Evolutionary conservation across 139 green algal species (phyloP), one percentile per base, ranked within the genome.

Genomic region (Haematococcus sp.): DNA sequence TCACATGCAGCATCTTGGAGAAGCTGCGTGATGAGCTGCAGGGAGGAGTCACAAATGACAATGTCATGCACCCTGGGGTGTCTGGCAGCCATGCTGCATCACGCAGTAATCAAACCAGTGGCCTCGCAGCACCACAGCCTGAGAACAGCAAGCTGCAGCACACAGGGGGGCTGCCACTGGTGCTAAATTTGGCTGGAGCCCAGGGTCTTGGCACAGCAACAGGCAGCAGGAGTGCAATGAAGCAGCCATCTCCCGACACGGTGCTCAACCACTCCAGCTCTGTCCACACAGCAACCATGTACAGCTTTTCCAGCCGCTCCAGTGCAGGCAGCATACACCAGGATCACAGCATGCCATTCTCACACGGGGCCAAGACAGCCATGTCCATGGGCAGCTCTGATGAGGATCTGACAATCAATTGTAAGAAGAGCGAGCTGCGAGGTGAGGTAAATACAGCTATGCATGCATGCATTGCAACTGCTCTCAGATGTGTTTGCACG

Each of bases 1-100:
- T n/a, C n/a, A n/a, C n/a, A n/a, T 73, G 63, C 82, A 89, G 80
- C 40, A 20, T 87, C 61, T 73, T 89, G 76, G 76, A 89, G 70
- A 68, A 73, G 17, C 77, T 81, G n/a, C 60, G 75, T 40, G 20
- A 16, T 0, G 82, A 87, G 31, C 70, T 90, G 61, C 78, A 88
- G 58, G 58, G 7, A 49, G 40, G 7, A 49, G 11, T 11, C 40
- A 49, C 40, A 7, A 7, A 11, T 49, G 40, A 49, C 40, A 49
- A 49, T 11, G 7, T 49, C 40, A 49, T 11, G 11, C 40, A 49
- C 7, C 40, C 40, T 19, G 40, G 40, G 7, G 7, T 49, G 40
- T 49, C 11, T 11, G 11, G 40, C 40, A 49, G 40, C 40, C 40
- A 49, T 11, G 7, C 40, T 49, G 40, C 40, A 49, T 7, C 40